These are phyloP conservation scores for Colletotrichum acutatum DNA, from an alignment of 2,329 filamentous ascomycete genomes.

Conservation along the genomic window DNA sequence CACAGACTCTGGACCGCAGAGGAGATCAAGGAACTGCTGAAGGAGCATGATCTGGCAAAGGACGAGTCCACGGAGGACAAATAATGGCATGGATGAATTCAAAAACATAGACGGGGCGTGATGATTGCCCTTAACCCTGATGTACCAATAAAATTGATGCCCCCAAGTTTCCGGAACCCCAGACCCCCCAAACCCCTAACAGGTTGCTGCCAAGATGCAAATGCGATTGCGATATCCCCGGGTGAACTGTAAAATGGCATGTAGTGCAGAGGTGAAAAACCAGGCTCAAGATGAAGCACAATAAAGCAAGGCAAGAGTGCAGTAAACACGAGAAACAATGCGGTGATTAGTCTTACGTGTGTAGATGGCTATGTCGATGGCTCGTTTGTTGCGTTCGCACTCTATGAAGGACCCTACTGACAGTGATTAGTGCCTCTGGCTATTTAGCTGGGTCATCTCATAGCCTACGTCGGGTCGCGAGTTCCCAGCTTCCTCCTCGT, in stretches of 20 bases:
- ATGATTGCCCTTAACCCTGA: slow-evolving; percentile 30
- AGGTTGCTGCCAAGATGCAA: slow-evolving; percentile 14
- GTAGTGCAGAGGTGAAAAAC: not conserved
- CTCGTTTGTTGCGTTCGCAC: slow-evolving; percentile 15
- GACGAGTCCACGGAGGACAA: slow-evolving; percentile 78
- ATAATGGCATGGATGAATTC: slow-evolving; percentile 47
- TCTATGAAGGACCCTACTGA: slow-evolving; percentile 27
- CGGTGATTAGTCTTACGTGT: not conserved
- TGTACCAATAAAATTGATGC: slow-evolving; percentile 37
- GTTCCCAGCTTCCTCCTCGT: slow-evolving; percentile 62
- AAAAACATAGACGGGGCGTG: slow-evolving; percentile 34
- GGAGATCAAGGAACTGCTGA: slow-evolving; percentile 92
- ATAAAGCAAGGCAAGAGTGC: not conserved
- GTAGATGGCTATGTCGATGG: slow-evolving; percentile 1
- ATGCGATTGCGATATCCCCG: not conserved
- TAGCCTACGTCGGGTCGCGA: slow-evolving; percentile 49
- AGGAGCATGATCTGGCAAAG: slow-evolving; percentile 96
- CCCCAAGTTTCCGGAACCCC: not conserved
- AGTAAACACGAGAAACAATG: not conserved
- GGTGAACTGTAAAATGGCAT: not conserved
- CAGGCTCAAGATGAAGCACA: not conserved
- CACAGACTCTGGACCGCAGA: slow-evolving; percentile 97
- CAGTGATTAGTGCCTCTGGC: slow-evolving; percentile 31
- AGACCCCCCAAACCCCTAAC: not conserved
- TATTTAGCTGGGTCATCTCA: slow-evolving; percentile 45